Base-by-base conservation (phyloP, 805 yeast species). In the Saturnispora dispora region DNA sequence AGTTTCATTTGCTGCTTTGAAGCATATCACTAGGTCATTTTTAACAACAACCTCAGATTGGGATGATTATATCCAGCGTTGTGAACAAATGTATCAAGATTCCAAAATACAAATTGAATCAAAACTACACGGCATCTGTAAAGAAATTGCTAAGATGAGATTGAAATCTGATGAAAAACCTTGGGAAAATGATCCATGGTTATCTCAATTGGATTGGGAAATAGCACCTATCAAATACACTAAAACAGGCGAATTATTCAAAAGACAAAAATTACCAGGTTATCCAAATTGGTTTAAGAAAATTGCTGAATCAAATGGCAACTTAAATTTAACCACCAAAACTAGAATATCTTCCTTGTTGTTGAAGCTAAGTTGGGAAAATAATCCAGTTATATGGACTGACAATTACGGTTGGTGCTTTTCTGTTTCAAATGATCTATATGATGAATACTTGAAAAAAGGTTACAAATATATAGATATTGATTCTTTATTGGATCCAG, bases 281-380 rank as follows among this genome's bases (percentile, higher is more conserved):
- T 88, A 75, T 59, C 99, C 99, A 0, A 84, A 84, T 57, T 93
- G 99, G 99, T 95, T 87, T 65, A 78, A 85, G 53, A 81, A 80
- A 25, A 61, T 79, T 36, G 68, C 72, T 54, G 72, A 69, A 42
- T 65, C 70, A 20, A 61, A 58, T 13, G 45, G 47, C 10, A 55
- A 59, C 23, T 55, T 88, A 60, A 78, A 73, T 36, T 66, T 93
- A 13, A 80, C 93, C 0, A 78, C 86, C 1, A 76, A 88, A 50
- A 75, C 96, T 0, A 72, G 98, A 57, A 70, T 81, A 4, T 78
- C 96, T 0, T 91, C 97, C 0, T 60, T 90, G 4, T 66, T 93
- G 33, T 72, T 93, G 52, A 79, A 82, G 54, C 70, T 93, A 48
- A 78, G 82, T 30, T 93, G 96, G 96, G 95, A 89, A 58, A 83